phyloP scores from a whole-genome alignment of 2,329 filamentous ascomycete species.

The Sporothrix inflata region DNA sequence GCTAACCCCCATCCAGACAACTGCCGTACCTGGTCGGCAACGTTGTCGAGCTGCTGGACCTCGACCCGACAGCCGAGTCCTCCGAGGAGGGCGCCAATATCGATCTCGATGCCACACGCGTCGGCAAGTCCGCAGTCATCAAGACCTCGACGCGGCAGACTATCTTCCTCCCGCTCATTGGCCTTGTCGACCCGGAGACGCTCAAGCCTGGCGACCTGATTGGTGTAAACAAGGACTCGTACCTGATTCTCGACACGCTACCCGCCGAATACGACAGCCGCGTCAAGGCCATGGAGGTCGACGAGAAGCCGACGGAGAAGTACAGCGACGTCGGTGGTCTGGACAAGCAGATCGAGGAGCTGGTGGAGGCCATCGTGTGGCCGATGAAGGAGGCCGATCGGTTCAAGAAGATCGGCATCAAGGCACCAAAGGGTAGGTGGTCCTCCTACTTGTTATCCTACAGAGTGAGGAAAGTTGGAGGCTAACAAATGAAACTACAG shows the following conservation, averaged over 20 bases:
- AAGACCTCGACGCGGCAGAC: constrained; percentile 98
- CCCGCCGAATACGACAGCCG: constrained; percentile 98
- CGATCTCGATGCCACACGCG: constrained; percentile 92
- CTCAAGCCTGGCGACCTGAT: constrained; percentile 96
- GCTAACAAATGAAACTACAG: constrained; percentile 49
- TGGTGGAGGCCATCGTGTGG: constrained; percentile 98
- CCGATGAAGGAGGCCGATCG: constrained; percentile 99
- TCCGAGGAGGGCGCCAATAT: constrained; percentile 98
- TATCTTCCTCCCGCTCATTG: constrained; percentile 96
- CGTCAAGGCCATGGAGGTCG: constrained; percentile 99
- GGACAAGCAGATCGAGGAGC: constrained; percentile 98
- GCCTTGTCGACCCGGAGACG: constrained; percentile 91
- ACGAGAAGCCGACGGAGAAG: constrained; percentile 99
- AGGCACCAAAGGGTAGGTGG: constrained; percentile 87
- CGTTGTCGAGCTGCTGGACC: constrained; percentile 93
- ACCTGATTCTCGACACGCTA: constrained; percentile 93
- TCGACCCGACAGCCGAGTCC: constrained; percentile 94
- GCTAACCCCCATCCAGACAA: constrained; percentile 65
- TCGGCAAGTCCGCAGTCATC: constrained; percentile 98
- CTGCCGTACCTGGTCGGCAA: constrained; percentile 98
- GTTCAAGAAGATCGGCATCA: constrained; percentile 99
- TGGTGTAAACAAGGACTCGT: constrained; percentile 98
- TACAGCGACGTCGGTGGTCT: constrained; percentile 97
- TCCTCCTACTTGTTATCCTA: not conserved
- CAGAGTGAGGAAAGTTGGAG: not conserved